Evolutionary conservation across 2,329 filamentous ascomycete genomes (phyloP), one percentile per base, ranked within the genome.

Genomic region (Cryphonectria japonica): DNA sequence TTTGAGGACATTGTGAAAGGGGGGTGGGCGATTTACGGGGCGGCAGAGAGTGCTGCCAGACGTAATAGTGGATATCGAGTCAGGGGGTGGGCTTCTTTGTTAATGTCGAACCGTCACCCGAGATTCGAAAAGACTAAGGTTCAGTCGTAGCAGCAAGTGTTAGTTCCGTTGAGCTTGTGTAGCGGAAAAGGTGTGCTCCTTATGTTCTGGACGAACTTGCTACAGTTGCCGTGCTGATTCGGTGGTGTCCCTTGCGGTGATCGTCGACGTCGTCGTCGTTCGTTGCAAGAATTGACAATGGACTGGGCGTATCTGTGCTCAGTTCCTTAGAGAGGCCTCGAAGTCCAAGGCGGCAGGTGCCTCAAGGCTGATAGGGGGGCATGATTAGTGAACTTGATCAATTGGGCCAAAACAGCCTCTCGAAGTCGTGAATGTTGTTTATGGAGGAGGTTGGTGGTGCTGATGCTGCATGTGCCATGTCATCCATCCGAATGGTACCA

Each of bases 1-100:
- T 89, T 90, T 67, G 78, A 76, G 34, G 83, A 79, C 83, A 85
- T 85, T 72, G 66, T 59, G 43, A 39, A 52, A 41, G 22, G 59
- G 67, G 43, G 60, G 46, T 7, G 43, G 43, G 16, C 46, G 46
- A 22, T 50, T 61, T 46, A 46, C 39, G 52, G 54, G 66, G 26
- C n/a, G 66, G 39, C 26, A 39, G 22, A 66, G 43, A 37, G 14
- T 39, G 32, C 32, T 43, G 57, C 29, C 54, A 52, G 65, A 59
- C 65, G 65, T 59, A 54, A 59, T 39, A 67, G 65, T 54, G 65
- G 65, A 54, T 59, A 57, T 29, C 32, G 63, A 34, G 63, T 65
- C 63, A 65, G 63, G 63, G 63, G 63, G 26, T 46, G 41, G 63
- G 63, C 59, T 59, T 39, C 41, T 64, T 32, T 65, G 63, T 26